phyloP scores from a whole-genome alignment of 1,284 basidiomycete genomes.

The Termitomyces sp. region DNA sequence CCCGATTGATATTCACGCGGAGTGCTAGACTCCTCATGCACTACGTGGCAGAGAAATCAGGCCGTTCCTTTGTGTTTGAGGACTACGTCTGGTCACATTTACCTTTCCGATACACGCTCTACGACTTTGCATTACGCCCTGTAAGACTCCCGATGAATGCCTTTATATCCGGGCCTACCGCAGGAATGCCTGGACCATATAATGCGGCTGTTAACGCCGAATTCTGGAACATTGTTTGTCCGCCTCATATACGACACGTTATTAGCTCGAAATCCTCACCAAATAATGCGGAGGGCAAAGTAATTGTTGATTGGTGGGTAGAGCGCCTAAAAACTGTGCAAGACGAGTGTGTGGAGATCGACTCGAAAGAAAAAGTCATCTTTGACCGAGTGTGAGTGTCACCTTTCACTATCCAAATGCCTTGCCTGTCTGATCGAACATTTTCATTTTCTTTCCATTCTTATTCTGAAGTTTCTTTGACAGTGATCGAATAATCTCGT shows the following conservation, averaged over 20 bases:
- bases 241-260: constrained; percentile 26
- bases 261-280: constrained; percentile 33
- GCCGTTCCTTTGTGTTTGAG: constrained; percentile 56
- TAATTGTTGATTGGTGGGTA: constrained; percentile 49
- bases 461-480: constrained; percentile 47
- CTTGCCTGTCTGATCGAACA: neutral
- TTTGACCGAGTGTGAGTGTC: constrained; percentile 47
- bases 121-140: constrained; percentile 48
- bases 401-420: neutral
- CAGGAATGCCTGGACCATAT: constrained; percentile 37
- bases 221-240: constrained; percentile 26
- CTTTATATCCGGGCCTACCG: constrained; percentile 52
- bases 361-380: constrained; percentile 33
- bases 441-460: neutral
- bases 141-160: constrained; percentile 58
- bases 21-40: constrained; percentile 38
- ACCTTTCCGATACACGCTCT: constrained; percentile 44
- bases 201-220: constrained; percentile 19
- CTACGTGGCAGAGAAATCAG: constrained; percentile 44
- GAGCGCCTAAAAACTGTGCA: constrained; percentile 33
- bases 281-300: constrained; percentile 30
- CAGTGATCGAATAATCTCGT: constrained; percentile 38
- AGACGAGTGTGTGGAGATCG: constrained; percentile 45
- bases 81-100: constrained; percentile 61
- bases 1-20: neutral